Percentiles rank a stretch among this genome's conserved stretches.
Conservation (phyloP, 441 rosid genomes). For the Jatropha podagrica region DNA sequence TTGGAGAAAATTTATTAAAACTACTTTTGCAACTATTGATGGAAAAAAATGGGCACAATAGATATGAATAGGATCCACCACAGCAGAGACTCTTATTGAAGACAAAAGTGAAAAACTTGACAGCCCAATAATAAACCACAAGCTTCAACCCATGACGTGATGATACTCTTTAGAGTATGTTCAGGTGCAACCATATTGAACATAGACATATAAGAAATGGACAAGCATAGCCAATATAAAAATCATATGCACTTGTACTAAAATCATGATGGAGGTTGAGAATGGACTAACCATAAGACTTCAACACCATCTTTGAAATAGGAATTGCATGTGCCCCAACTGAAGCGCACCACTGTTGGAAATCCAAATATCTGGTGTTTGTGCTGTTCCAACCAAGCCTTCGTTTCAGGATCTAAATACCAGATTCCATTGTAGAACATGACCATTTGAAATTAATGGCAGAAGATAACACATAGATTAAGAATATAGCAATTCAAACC, state of each 20-base stretch:
- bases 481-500: slow-evolving; percentile 39
- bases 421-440: slow-evolving; percentile 13
- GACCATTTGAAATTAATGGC: slow-evolving; percentile 1
- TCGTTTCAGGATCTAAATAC: slow-evolving; percentile 62
- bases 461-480: neutral
- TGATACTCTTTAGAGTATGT: neutral
- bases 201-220: neutral
- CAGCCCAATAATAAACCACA: neutral
- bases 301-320: slow-evolving; percentile 60
- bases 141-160: neutral
- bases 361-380: slow-evolving; percentile 83
- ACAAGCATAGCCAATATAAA: neutral
- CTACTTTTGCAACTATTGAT: neutral
- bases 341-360: slow-evolving; percentile 86
- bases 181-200: neutral
- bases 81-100: neutral
- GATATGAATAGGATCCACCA: neutral
- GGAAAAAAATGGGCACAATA: neutral
- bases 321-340: slow-evolving; percentile 95
- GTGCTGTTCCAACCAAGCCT: slow-evolving; percentile 67
- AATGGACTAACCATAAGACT: slow-evolving; percentile 64
- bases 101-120: neutral
- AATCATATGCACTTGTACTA: neutral
- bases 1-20: neutral
- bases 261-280: slow-evolving; percentile 1